Evolutionary conservation across 169 alveolate genomes (phyloP), one percentile per base, ranked within the genome.

Genomic region (Eimeria praecox): DNA sequence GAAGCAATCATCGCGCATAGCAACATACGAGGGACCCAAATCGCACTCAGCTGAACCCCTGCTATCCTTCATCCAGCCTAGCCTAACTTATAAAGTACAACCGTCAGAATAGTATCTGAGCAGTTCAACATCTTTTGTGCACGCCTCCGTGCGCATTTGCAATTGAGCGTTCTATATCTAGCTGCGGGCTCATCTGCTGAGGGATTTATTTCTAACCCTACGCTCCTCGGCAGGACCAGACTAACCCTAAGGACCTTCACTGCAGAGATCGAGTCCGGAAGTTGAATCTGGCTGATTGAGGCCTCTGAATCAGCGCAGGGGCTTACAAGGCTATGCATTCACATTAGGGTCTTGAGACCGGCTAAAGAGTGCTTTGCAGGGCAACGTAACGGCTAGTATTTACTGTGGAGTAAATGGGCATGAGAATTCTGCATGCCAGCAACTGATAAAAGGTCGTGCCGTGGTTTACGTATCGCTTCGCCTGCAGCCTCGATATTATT

Each of bases 381-480:
- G 24, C 78, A 30, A 24, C 78, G 33, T 64, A 5, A 1, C 3
- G n/a, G 12, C 33, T 40, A 20, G 46, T 9, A 20, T 8, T 66
- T 66, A 44, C 5, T 66, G 44, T 9, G 78, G 78, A 10, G 30
- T 71, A 30, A 35, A n/a, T 38, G n/a, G 20, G 52, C 82, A 71
- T 14, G 42, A 0, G n/a, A 27, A 27, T n/a, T 64, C 18, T 40
- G 46, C 46, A 71, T 14, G 82, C 52, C 5, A 71, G 52, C 20
- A 30, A 8, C 1, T 0, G 49, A 30, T 33, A 38, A 0, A 30
- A 4, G 52, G 52, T 38, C 24, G 30, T 38, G 82, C 52, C 27
- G 66, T 49, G 6, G 64, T 10, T 78, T 42, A 87, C 93, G 44
- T 62, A 87, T 87, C 40, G 93, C 93, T 30, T 87, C 52, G 82